These are phyloP conservation scores for Neolentinus lepideus DNA, from an alignment of 1,284 basidiomycete species.

Conservation along the genomic window DNA sequence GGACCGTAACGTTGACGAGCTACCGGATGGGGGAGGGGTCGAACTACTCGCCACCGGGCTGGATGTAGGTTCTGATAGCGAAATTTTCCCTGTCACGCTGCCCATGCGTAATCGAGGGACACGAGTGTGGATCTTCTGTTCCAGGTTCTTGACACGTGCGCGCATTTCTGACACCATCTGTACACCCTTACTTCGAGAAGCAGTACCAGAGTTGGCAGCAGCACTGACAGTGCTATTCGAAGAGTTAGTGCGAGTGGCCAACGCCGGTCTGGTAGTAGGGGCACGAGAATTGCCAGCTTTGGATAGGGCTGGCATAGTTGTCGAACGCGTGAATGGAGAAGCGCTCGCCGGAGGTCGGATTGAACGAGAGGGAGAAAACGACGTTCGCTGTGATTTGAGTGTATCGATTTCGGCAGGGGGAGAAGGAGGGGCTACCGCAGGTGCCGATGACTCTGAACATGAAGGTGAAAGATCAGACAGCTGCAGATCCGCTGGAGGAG, in stretches of 20 bases:
- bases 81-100: conserved; percentile 50
- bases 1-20: conserved; percentile 17
- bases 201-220: conserved; percentile 35
- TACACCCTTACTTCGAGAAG: conserved; percentile 69
- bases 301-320: conserved; percentile 34
- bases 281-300: conserved; percentile 35
- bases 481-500: conserved; percentile 53
- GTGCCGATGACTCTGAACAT: conserved; percentile 26
- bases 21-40: conserved; percentile 14
- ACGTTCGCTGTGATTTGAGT: conserved; percentile 36
- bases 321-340: conserved; percentile 48
- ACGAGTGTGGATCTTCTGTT: conserved; percentile 79
- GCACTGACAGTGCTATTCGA: conserved; percentile 35
- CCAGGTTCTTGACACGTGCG: conserved; percentile 68
- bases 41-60: conserved; percentile 14
- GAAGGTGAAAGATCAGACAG: conserved; percentile 49
- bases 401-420: conserved; percentile 28
- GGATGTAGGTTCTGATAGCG: conserved; percentile 27
- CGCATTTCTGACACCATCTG: conserved; percentile 88
- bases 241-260: not conserved
- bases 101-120: conserved; percentile 75
- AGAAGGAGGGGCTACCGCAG: conserved; percentile 20
- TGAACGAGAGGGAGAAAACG: conserved; percentile 39
- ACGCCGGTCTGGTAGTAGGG: conserved; percentile 33
- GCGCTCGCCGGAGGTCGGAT: conserved; percentile 31